Evolutionary conservation across 2,329 filamentous ascomycete genomes (phyloP).

Genomic region (Pseudocercospora crystallina): DNA sequence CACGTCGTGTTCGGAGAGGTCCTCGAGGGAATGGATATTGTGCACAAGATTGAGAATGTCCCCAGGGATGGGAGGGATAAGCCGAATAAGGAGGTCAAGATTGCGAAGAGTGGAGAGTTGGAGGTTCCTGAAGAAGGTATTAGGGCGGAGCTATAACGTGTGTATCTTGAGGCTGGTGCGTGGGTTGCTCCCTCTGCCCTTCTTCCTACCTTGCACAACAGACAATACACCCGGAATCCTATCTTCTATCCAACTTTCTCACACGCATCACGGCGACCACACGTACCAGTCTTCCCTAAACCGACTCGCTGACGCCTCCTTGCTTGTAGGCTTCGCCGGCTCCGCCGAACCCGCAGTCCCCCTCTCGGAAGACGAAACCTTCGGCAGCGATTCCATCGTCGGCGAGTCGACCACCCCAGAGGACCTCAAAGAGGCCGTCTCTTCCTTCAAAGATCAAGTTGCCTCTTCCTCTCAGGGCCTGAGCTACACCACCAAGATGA

Average conservation of each 20-base stretch:
- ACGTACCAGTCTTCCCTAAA: neutral
- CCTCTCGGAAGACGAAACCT: conserved; percentile 43
- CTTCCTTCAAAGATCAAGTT: conserved; percentile 18
- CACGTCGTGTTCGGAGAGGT: conserved; percentile 91
- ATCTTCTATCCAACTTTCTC: conserved; percentile 3
- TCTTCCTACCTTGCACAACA: conserved; percentile 1
- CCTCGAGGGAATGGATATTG: conserved; percentile 78
- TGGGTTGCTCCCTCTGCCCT: conserved; percentile 2
- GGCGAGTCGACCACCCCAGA: conserved; percentile 14
- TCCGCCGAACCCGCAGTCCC: conserved; percentile 41
- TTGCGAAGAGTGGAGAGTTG: conserved; percentile 80
- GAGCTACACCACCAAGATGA: conserved; percentile 46
- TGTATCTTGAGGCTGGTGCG: neutral
- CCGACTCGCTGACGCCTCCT: conserved; percentile 3
- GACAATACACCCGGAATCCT: conserved; percentile 3
- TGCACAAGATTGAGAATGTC: conserved; percentile 74
- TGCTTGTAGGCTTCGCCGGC: conserved; percentile 44
- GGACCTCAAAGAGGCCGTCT: conserved; percentile 9
- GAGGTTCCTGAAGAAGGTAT: conserved; percentile 88
- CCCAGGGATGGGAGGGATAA: conserved; percentile 67
- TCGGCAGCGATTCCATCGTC: conserved; percentile 8
- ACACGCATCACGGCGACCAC: conserved; percentile 1
- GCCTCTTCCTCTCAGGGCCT: conserved; percentile 37
- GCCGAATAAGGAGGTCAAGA: conserved; percentile 69
- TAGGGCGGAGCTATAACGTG: conserved; percentile 77